phyloP scores from a whole-genome alignment of 2,329 filamentous ascomycete species.

The Endocalyx cinctus region DNA sequence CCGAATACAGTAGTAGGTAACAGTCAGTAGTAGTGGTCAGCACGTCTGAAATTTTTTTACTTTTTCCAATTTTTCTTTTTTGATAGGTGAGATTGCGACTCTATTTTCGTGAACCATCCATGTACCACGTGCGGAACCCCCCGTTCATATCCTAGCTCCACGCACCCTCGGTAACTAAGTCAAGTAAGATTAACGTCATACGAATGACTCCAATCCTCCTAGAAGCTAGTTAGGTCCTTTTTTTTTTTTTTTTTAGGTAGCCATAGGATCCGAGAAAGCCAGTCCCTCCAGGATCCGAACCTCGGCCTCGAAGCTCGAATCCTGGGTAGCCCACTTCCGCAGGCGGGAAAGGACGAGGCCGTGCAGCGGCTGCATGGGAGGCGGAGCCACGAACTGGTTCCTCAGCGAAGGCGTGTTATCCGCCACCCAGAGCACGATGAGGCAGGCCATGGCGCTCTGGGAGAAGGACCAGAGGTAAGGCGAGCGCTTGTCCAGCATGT shows the following conservation, averaged over 20 bases:
- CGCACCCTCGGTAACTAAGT: too few species aligned
- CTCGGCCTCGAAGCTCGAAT: conserved; percentile 28
- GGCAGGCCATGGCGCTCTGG: conserved; percentile 29
- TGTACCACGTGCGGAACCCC: too few species aligned
- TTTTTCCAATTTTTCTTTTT: too few species aligned
- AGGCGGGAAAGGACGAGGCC: conserved; percentile 23
- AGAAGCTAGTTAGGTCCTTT: too few species aligned
- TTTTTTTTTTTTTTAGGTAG: conserved; percentile 5
- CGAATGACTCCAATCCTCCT: too few species aligned
- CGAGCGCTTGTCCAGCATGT: conserved; percentile 32
- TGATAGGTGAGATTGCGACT: too few species aligned
- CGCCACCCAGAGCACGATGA: conserved; percentile 29
- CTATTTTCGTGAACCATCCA: too few species aligned
- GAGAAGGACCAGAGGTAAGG: conserved; percentile 33
- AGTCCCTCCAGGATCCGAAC: conserved; percentile 22
- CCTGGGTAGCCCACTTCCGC: conserved; percentile 26
- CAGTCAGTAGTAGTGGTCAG: too few species aligned
- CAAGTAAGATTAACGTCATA: too few species aligned
- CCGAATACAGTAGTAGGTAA: too few species aligned
- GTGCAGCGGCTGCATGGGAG: conserved; percentile 24
- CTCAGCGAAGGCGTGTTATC: conserved; percentile 23
- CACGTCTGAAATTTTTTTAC: too few species aligned
- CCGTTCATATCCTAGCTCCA: too few species aligned
- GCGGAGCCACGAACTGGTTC: conserved; percentile 22
- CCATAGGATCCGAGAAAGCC: conserved; percentile 18